These are phyloP conservation scores for Singerocomus inundabilis DNA, from an alignment of 1,284 basidiomycete species.

Conservation along the genomic window DNA sequence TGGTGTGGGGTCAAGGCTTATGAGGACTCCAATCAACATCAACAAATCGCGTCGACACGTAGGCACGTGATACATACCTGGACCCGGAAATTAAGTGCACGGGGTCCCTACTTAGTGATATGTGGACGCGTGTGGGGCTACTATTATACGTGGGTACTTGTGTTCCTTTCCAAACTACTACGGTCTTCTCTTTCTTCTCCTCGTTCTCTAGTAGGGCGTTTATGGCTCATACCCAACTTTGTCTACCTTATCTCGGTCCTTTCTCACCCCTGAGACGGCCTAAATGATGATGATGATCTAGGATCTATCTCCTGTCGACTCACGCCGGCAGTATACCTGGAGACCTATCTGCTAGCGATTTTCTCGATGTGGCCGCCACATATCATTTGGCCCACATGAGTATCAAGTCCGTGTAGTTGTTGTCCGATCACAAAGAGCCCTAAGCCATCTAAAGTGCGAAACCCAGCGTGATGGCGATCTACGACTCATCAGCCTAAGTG, in stretches of 20 bases:
- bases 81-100: slow-evolving; percentile 8
- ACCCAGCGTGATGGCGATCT: slow-evolving; percentile 39
- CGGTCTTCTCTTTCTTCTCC: background rate
- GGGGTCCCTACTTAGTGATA: slow-evolving; percentile 1
- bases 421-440: background rate
- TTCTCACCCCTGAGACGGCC: background rate
- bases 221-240: slow-evolving; percentile 12
- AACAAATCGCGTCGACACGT: slow-evolving; percentile 31
- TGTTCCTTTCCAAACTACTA: background rate
- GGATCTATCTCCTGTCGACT: too few relatives aligned
- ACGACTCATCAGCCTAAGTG: slow-evolving; percentile 41
- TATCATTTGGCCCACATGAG: slow-evolving; percentile 43
- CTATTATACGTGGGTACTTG: background rate
- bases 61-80: slow-evolving; percentile 26
- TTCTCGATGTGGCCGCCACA: slow-evolving; percentile 45
- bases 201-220: slow-evolving; percentile 17
- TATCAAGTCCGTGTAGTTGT: background rate
- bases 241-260: slow-evolving; percentile 34
- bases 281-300: background rate
- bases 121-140: too few relatives aligned
- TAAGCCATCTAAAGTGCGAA: slow-evolving; percentile 43
- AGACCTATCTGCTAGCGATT: slow-evolving; percentile 42
- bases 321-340: slow-evolving; percentile 38
- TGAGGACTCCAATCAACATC: slow-evolving; percentile 22
- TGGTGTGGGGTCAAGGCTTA: slow-evolving; percentile 12